These are phyloP conservation scores for Aspergillus unguis DNA, from an alignment of 2,329 filamentous ascomycete genomes.

Conservation along the genomic window DNA sequence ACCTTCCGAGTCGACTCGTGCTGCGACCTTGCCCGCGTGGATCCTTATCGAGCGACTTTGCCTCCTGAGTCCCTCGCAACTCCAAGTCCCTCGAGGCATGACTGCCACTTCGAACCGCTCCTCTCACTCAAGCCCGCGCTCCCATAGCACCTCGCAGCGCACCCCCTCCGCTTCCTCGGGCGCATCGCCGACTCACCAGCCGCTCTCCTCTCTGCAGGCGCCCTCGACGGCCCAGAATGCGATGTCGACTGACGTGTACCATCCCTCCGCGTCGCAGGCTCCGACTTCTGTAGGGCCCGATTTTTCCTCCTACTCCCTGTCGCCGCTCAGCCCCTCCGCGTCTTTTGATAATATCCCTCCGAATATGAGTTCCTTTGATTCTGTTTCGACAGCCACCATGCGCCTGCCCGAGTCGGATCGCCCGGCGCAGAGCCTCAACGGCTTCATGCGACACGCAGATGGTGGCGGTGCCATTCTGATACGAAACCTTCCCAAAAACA, in stretches of 20 bases:
- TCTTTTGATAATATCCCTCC: slow-evolving; percentile 31
- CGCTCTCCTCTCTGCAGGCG: slow-evolving; percentile 32
- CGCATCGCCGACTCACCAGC: slow-evolving; percentile 37
- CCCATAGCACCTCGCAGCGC: slow-evolving; percentile 38
- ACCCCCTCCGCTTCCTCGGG: slow-evolving; percentile 40
- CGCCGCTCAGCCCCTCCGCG: slow-evolving; percentile 37
- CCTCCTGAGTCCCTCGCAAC: slow-evolving; percentile 7
- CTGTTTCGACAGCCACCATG: slow-evolving; percentile 29
- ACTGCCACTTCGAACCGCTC: slow-evolving; percentile 42
- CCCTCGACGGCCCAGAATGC: slow-evolving; percentile 41
- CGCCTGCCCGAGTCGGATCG: slow-evolving; percentile 35
- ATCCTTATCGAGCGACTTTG: slow-evolving; percentile 15
- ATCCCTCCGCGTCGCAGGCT: slow-evolving; percentile 36
- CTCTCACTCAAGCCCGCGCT: slow-evolving; percentile 42
- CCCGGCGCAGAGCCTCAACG: slow-evolving; percentile 35
- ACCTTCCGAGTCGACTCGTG: slow-evolving; percentile 12
- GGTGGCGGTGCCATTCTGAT: slow-evolving; percentile 50
- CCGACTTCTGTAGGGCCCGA: slow-evolving; percentile 32
- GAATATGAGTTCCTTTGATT: slow-evolving; percentile 32
- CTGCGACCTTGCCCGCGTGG: slow-evolving; percentile 12
- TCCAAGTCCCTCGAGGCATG: slow-evolving; percentile 33
- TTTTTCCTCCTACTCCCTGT: slow-evolving; percentile 38
- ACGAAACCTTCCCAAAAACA: slow-evolving; percentile 59
- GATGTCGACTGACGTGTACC: slow-evolving; percentile 45
- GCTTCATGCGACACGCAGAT: slow-evolving; percentile 30